These are phyloP conservation scores for Fulvia fulva DNA, from an alignment of 2,329 filamentous ascomycete genomes.

Conservation along the genomic window DNA sequence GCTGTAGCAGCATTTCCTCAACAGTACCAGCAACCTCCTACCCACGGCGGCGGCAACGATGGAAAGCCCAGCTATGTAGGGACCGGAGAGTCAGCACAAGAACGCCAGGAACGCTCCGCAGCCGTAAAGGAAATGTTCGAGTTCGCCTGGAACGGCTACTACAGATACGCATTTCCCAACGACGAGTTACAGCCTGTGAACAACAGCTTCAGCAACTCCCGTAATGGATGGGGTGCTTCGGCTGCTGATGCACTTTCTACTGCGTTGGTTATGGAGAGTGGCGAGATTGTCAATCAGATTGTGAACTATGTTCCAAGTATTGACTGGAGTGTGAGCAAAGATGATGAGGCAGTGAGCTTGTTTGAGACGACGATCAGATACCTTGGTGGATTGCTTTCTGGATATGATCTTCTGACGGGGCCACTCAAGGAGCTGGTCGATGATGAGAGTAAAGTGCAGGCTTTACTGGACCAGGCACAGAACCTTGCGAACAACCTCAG, in stretches of 20 bases:
- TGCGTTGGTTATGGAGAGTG: conserved; percentile 71
- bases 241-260: conserved; percentile 79
- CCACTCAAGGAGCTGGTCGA: conserved; percentile 43
- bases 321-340: conserved; percentile 73
- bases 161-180: conserved; percentile 44
- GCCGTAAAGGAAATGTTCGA: conserved; percentile 67
- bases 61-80: conserved; percentile 1
- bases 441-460: conserved; percentile 47
- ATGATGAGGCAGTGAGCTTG: conserved; percentile 59
- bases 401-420: conserved; percentile 68
- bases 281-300: conserved; percentile 65
- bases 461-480: conserved; percentile 63
- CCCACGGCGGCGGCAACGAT: not conserved
- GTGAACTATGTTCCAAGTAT: conserved; percentile 66
- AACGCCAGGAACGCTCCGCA: conserved; percentile 38
- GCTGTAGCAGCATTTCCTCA: conserved; percentile 5
- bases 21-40: not conserved
- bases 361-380: conserved; percentile 93
- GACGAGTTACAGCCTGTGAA: conserved; percentile 61
- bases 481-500: conserved; percentile 68
- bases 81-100: conserved; percentile 12
- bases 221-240: conserved; percentile 78
- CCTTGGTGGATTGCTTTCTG: conserved; percentile 73
- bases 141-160: conserved; percentile 62
- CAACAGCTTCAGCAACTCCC: conserved; percentile 63